Conservation (phyloP, 176 grass and related monocot species). For the Oropetium thomaeum region DNA sequence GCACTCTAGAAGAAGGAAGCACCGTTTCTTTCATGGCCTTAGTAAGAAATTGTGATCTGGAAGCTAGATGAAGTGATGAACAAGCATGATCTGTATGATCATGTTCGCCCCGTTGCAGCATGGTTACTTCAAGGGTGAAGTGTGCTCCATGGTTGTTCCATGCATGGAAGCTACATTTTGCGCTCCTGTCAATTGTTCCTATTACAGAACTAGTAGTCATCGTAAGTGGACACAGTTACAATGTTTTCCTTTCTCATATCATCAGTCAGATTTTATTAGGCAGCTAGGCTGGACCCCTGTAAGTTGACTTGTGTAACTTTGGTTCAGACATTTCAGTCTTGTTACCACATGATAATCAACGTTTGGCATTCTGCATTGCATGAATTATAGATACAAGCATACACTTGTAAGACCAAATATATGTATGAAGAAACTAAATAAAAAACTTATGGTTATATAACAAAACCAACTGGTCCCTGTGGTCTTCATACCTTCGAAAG, state of each 20-base stretch:
- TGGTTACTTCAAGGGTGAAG: not conserved
- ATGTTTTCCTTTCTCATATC: not conserved
- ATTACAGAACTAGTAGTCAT: not conserved
- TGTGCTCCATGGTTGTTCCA: not conserved
- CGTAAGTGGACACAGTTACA: not conserved
- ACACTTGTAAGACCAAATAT: not conserved
- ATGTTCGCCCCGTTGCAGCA: not conserved
- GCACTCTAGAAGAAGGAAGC: constrained; percentile 82
- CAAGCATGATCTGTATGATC: not conserved
- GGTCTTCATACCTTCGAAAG: not conserved
- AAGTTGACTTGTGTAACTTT: not conserved
- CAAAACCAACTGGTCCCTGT: not conserved
- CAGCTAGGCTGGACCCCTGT: not conserved
- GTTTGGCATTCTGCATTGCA: not conserved
- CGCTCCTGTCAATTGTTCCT: not conserved
- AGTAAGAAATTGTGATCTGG: constrained; percentile 39
- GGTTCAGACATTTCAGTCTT: not conserved
- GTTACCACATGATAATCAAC: not conserved
- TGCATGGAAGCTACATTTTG: not conserved
- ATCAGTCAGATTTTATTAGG: not conserved
- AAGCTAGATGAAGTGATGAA: not conserved
- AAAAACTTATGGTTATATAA: not conserved
- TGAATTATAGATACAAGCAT: not conserved
- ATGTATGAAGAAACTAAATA: not conserved
- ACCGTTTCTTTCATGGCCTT: constrained; percentile 90